Evolutionary conservation across 2,329 filamentous ascomycete species (phyloP).

Genomic region (Epichloe amarillans): DNA sequence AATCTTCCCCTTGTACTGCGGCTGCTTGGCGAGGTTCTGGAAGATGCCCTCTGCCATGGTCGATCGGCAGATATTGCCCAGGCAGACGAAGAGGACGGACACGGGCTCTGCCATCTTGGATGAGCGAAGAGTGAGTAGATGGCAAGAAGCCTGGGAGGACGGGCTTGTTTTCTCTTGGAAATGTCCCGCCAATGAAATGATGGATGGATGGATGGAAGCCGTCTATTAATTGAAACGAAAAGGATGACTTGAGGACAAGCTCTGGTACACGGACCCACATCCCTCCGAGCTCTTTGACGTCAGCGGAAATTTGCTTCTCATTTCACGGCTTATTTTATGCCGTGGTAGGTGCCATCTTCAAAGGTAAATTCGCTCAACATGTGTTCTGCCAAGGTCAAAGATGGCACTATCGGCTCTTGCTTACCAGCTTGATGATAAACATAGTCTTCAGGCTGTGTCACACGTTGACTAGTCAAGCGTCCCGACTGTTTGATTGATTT

Average conservation of each 20-base stretch:
- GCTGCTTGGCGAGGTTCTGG: constrained; percentile 50
- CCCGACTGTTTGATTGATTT: neutral
- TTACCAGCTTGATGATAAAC: too few relatives aligned
- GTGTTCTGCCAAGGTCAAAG: too few relatives aligned
- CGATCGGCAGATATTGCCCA: constrained; percentile 90
- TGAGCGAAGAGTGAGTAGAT: neutral
- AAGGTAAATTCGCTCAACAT: too few relatives aligned
- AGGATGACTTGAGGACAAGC: too few relatives aligned
- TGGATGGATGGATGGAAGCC: neutral
- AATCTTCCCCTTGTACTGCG: constrained; percentile 47
- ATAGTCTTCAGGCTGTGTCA: neutral
- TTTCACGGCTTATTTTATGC: too few relatives aligned
- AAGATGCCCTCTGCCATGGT: constrained; percentile 97
- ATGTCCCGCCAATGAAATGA: neutral
- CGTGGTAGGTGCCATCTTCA: too few relatives aligned
- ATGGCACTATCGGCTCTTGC: too few relatives aligned
- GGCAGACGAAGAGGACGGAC: constrained; percentile 85
- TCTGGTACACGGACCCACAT: too few relatives aligned
- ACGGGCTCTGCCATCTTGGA: constrained; percentile 29
- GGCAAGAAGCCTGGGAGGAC: neutral
- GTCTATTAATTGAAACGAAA: too few relatives aligned
- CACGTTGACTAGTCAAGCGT: neutral
- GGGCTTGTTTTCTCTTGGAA: neutral
- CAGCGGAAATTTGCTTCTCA: too few relatives aligned
- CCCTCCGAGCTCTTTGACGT: too few relatives aligned